phyloP scores from a whole-genome alignment of 441 rosid species.

The Eutrema salsugineum region DNA sequence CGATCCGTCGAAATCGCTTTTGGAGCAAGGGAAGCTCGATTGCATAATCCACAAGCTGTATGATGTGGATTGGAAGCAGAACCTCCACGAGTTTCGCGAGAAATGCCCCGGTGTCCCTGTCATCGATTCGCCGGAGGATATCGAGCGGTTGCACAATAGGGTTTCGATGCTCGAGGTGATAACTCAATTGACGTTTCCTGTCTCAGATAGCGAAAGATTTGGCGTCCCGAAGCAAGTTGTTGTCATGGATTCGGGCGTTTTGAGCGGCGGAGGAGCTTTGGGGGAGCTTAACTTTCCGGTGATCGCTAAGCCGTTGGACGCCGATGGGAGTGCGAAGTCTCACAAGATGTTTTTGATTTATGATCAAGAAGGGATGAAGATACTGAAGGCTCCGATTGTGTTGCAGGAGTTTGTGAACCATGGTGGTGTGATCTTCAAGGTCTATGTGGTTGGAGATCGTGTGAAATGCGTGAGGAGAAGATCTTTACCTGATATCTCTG shows the following conservation, averaged over 20 bases:
- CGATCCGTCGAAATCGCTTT: slow-evolving; percentile 46
- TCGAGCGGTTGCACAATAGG: slow-evolving; percentile 51
- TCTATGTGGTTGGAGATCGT: slow-evolving; percentile 58
- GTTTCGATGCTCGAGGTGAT: slow-evolving; percentile 74
- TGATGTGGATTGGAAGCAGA: slow-evolving; percentile 48
- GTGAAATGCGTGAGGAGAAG: slow-evolving; percentile 61
- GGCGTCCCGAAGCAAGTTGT: slow-evolving; percentile 56
- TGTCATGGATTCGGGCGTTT: slow-evolving; percentile 39
- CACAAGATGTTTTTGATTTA: slow-evolving; percentile 61
- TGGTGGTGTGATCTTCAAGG: slow-evolving; percentile 77
- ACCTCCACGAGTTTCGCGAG: slow-evolving; percentile 33
- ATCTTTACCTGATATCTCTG: slow-evolving; percentile 67
- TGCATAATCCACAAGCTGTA: slow-evolving; percentile 71
- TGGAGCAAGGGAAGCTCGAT: slow-evolving; percentile 68
- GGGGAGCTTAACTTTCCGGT: slow-evolving; percentile 53
- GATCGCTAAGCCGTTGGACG: slow-evolving; percentile 66
- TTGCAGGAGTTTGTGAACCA: slow-evolving; percentile 84
- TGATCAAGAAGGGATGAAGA: slow-evolving; percentile 53
- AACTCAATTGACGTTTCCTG: slow-evolving; percentile 31
- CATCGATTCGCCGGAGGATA: slow-evolving; percentile 48
- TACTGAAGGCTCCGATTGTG: slow-evolving; percentile 50
- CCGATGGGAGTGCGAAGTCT: slow-evolving; percentile 64
- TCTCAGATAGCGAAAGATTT: slow-evolving; percentile 30
- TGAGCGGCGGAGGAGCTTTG: slow-evolving; percentile 29
- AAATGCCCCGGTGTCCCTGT: slow-evolving; percentile 47